Base-by-base conservation (phyloP, 2,329 filamentous ascomycete genomes). In the Claviceps quebecensis region DNA sequence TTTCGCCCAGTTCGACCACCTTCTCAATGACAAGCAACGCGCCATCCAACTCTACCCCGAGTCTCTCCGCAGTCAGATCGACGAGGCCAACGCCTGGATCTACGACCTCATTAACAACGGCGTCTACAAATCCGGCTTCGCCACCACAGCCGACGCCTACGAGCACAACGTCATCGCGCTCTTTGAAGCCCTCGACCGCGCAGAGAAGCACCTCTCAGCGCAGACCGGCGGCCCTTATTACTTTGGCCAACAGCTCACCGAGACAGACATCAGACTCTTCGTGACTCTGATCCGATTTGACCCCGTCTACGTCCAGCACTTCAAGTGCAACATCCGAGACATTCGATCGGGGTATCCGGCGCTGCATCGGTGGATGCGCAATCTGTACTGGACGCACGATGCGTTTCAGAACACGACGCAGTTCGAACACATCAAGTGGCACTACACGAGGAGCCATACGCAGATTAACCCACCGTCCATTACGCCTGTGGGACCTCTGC, bases 371-470 rank as follows among this genome's bases (percentile, higher is more conserved):
- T 96, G 90, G 89, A 67, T 95, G 69, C 76, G 86, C 51, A 77
- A 83, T 61, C 70, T 95, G 59, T 96, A 95, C 72, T 95, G 89
- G 89, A 83, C 84, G 58, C 66, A 81, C 23, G 73, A 81, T 0
- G 88, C 87, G 2, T 96, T 95, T 70, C 72, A 73, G 56, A 79
- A 86, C 49, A 93, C 89, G 55, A 95, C 90, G 22, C 79, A 96
- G 67, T 95, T 95, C 65, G 80, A 94, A 66, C 93, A 98, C 70
- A 97, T 97, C 72, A 96, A 95, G 78, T 84, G 73, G 66, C 80
- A 83, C 65, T 80, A 79, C 64, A 80, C 78, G 54, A 71, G 74
- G 59, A 80, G 75, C 57, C 77, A 81, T 60, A 73, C 72, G 9
- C 76, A 84, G 69, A 83, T 85, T 63, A 85, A 85, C 67, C 81